Percentiles rank a stretch among this genome's conserved stretches.
Evolutionary conservation across 2,329 filamentous ascomycete genomes (phyloP).

Genomic region (Macrophomina pseudophaseolina): DNA sequence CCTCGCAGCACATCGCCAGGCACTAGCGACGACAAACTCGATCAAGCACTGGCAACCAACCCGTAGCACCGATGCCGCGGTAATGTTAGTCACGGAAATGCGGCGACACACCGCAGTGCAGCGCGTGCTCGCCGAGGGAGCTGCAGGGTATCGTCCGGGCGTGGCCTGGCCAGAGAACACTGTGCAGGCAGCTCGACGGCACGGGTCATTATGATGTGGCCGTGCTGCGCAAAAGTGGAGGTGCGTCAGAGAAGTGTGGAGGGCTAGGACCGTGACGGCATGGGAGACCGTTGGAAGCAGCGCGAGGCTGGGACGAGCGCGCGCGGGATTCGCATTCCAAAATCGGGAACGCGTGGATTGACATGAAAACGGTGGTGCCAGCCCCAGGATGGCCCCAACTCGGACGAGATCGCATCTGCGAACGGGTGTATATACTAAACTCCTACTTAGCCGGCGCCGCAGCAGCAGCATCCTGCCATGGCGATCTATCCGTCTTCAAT

Average conservation of each 20-base stretch:
- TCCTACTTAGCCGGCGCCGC: neutral
- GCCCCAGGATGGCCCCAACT: slow-evolving; percentile 6
- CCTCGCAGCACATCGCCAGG: slow-evolving; percentile 21
- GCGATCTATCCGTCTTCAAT: neutral
- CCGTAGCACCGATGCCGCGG: neutral
- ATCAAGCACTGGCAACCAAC: slow-evolving; percentile 14
- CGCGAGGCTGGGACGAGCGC: slow-evolving; percentile 24
- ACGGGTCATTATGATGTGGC: slow-evolving; percentile 25
- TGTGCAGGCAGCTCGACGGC: neutral
- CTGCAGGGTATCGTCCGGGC: neutral
- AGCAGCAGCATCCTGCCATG: neutral
- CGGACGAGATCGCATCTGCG: slow-evolving; percentile 18
- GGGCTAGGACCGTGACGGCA: slow-evolving; percentile 32
- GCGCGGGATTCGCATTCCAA: slow-evolving; percentile 24
- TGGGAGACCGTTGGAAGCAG: slow-evolving; percentile 25
- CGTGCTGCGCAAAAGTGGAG: slow-evolving; percentile 35
- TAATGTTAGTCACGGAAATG: slow-evolving; percentile 25
- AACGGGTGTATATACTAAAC: slow-evolving; percentile 8
- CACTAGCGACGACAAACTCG: slow-evolving; percentile 20
- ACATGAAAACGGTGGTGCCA: slow-evolving; percentile 20
- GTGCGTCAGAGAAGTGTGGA: slow-evolving; percentile 33
- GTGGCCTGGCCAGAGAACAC: slow-evolving; percentile 7
- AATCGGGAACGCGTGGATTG: slow-evolving; percentile 27
- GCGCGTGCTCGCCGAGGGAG: slow-evolving; percentile 8
- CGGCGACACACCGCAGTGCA: slow-evolving; percentile 15